phyloP scores from a whole-genome alignment of 805 yeast genomes.

The Wickerhamiella nectarea region DNA sequence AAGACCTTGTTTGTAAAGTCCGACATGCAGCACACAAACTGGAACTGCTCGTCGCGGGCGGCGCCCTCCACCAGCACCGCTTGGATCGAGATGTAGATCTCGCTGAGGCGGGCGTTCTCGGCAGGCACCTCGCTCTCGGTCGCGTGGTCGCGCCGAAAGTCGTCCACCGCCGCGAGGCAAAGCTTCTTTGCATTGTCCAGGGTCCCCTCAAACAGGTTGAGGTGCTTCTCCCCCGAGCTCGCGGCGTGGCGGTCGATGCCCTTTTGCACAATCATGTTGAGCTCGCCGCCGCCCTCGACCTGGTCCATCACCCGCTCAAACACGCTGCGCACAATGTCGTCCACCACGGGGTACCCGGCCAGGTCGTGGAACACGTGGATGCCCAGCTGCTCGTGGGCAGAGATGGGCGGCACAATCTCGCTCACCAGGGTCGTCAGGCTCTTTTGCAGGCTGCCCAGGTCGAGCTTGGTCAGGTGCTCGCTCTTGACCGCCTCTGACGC shows the following conservation, averaged over 20 bases:
- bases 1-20: slow-evolving; percentile 70
- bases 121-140: slow-evolving; percentile 16
- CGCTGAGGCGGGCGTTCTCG: slow-evolving; percentile 30
- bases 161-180: slow-evolving; percentile 74
- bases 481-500: slow-evolving; percentile 22
- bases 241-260: slow-evolving; percentile 29
- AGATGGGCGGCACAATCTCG: slow-evolving; percentile 34
- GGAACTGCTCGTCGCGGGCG: slow-evolving; percentile 33
- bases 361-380: slow-evolving; percentile 34
- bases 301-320: slow-evolving; percentile 49
- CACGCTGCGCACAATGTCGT: slow-evolving; percentile 35
- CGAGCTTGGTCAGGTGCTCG: slow-evolving; percentile 11
- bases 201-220: slow-evolving; percentile 66
- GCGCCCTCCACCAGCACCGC: slow-evolving; percentile 30
- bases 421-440: slow-evolving; percentile 28
- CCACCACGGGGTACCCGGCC: slow-evolving; percentile 35
- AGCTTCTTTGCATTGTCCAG: slow-evolving; percentile 75
- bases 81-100: slow-evolving; percentile 56
- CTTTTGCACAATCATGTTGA: slow-evolving; percentile 37
- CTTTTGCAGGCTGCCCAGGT: slow-evolving; percentile 21
- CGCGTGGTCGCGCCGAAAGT: slow-evolving; percentile 33
- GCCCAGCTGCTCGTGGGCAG: slow-evolving; percentile 31
- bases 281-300: slow-evolving; percentile 56
- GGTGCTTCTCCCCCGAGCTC: slow-evolving; percentile 32
- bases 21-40: slow-evolving; percentile 59